Evolutionary conservation across 2,329 filamentous ascomycete genomes (phyloP).

Genomic region (Diaporthe helianthi): DNA sequence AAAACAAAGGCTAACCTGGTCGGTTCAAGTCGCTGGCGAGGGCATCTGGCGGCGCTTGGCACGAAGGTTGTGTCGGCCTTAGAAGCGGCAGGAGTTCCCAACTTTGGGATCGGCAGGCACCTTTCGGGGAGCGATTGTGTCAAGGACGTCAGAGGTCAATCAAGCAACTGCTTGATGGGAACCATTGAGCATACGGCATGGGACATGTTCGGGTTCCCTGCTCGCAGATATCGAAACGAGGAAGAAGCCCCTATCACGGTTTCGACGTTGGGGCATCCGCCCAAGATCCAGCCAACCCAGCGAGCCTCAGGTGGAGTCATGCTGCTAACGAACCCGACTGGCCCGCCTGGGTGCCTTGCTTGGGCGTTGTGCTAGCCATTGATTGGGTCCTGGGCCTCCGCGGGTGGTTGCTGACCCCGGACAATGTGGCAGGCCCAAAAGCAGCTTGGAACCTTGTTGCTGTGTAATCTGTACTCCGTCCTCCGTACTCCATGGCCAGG

Average conservation of each 20-base stretch:
- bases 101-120: neutral
- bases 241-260: constrained; percentile 20
- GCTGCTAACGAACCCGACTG: neutral
- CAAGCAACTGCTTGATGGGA: neutral
- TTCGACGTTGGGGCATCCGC: constrained; percentile 7
- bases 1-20: neutral
- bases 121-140: constrained; percentile 5
- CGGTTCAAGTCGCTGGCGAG: neutral
- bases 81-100: constrained; percentile 23
- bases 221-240: constrained; percentile 10
- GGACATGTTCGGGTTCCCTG: neutral
- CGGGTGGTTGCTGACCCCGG: neutral
- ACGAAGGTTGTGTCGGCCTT: neutral
- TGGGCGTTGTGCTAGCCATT: neutral
- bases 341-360: neutral
- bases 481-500: no score
- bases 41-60: constrained; percentile 8
- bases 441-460: neutral
- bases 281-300: constrained; percentile 8
- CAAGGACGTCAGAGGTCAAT: constrained; percentile 19
- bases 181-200: neutral
- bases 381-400: neutral
- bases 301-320: neutral
- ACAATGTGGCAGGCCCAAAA: neutral
- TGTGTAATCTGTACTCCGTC: no score